These are phyloP conservation scores for Mucor plumbeus DNA, from an alignment of 371 early-diverging fungal genomes.

Conservation along the genomic window DNA sequence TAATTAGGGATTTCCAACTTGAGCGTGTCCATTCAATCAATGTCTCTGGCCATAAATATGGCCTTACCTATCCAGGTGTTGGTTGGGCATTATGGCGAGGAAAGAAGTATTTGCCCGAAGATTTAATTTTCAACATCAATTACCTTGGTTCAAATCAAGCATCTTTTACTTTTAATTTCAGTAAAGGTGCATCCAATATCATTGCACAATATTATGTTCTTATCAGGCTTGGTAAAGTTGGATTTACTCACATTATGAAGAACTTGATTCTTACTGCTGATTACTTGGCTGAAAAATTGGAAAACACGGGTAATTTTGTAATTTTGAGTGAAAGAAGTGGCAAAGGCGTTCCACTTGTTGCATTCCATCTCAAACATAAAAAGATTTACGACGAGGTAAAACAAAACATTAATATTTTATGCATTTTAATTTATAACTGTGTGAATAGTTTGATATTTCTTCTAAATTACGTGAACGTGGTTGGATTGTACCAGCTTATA, in stretches of 20 bases:
- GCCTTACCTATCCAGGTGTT: constrained; percentile 71
- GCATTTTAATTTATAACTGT: no score
- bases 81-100: constrained; percentile 75
- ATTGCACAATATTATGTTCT: constrained; percentile 75
- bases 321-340: constrained; percentile 56
- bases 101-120: constrained; percentile 63
- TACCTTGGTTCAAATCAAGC: constrained; percentile 66
- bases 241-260: constrained; percentile 65
- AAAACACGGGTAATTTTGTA: constrained; percentile 61
- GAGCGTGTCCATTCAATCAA: constrained; percentile 73
- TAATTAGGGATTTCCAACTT: constrained; percentile 58
- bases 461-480: constrained; percentile 57
- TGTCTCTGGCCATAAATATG: constrained; percentile 80
- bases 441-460: constrained; percentile 47
- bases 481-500: constrained; percentile 71
- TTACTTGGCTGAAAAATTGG: constrained; percentile 56
- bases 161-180: constrained; percentile 76
- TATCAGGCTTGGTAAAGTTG: constrained; percentile 64
- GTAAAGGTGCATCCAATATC: constrained; percentile 65
- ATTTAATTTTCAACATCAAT: constrained; percentile 72
- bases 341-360: constrained; percentile 69
- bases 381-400: constrained; percentile 39
- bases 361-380: constrained; percentile 55
- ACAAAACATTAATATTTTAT: no score
- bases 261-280: constrained; percentile 55